Base-by-base conservation (phyloP, 148 eudicot species). In the Cornus suecica region DNA sequence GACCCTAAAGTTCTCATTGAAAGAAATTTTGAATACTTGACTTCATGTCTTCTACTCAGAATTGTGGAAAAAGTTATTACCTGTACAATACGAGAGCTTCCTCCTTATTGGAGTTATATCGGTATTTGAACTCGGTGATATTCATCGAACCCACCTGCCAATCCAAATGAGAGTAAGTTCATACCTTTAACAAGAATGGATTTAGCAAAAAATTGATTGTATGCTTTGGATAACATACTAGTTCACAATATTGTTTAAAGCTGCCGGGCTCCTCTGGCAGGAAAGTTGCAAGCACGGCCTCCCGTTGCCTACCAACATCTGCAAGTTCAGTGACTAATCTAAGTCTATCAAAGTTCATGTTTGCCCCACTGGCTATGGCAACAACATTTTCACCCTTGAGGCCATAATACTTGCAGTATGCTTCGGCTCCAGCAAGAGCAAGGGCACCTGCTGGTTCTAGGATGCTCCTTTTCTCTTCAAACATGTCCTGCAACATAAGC, bases 361-460 rank as follows among this genome's bases (percentile, higher is more conserved):
- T 96, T 22, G 99, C 99, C 66, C 98, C 98, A 83, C 97, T 96
- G 72, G 99, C 86, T 75, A 96, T 81, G 24, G 84, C 98, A 72
- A 91, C 95, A 29, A 96, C 84, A 78, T 88, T 96, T 85, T 81
- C 93, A 82, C 80, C 90, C 87, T 91, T 83, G 68, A 96, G 83
- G 71, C 86, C 97, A 85, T 96, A 93, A 76, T 88, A 88, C 75
- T 88, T 86, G 90, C 99, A 96, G 79, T 96, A 96, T 58, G 99
- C 99, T 82, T 96, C 97, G n/a, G 99, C 99, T 77, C 99, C 99
- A 72, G 99, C 99, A 61, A 96, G 90, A 41, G 99, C 91, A 76
- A 96, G 94, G 76, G 98, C 98, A 78, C 99, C 99, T 41, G 99
- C 99, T 68, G 99, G 99, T 80, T 96, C 99, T 70, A 96, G 78